phyloP scores from a whole-genome alignment of 306 rosid genomes.

The Begonia masoniana region DNA sequence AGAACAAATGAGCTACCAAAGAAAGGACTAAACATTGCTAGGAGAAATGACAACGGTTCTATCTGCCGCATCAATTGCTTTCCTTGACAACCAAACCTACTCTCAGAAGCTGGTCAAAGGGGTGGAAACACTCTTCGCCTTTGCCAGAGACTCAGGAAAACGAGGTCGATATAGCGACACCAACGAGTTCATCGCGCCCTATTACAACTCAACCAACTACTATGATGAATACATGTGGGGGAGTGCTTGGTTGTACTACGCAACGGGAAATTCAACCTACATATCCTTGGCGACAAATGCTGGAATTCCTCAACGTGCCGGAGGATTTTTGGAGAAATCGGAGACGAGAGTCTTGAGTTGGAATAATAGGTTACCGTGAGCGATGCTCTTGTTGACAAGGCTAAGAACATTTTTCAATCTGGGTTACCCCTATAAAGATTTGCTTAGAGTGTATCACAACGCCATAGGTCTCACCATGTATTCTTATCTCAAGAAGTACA shows the following conservation, averaged over 20 bases:
- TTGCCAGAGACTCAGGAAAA: constrained; percentile 33
- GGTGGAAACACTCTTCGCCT: constrained; percentile 31
- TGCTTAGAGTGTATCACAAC: constrained; percentile 42
- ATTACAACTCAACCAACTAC: constrained; percentile 48
- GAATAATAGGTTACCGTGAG: constrained; percentile 53
- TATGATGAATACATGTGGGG: constrained; percentile 67
- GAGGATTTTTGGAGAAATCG: constrained; percentile 24
- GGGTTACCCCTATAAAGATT: constrained; percentile 42
- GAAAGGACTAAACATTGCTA: constrained; percentile 51
- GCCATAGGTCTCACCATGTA: constrained; percentile 44
- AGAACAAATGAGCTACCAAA: not conserved
- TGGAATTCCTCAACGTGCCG: constrained; percentile 16
- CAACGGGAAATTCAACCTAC: constrained; percentile 41
- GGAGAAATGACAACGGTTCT: constrained; percentile 64
- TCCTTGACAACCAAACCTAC: constrained; percentile 29
- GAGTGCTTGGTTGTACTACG: constrained; percentile 49
- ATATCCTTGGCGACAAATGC: constrained; percentile 35
- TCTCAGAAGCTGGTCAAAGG: constrained; percentile 30
- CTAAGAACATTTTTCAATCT: constrained; percentile 42
- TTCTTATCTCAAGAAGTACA: constrained; percentile 36
- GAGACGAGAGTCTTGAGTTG: constrained; percentile 34
- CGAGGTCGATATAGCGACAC: constrained; percentile 25
- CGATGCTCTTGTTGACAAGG: constrained; percentile 51
- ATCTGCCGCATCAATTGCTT: constrained; percentile 55
- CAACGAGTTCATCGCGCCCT: constrained; percentile 15